Evolutionary conservation across 192 early-diverging fungal genomes (phyloP).

Genomic region (Thamnidium elegans): DNA sequence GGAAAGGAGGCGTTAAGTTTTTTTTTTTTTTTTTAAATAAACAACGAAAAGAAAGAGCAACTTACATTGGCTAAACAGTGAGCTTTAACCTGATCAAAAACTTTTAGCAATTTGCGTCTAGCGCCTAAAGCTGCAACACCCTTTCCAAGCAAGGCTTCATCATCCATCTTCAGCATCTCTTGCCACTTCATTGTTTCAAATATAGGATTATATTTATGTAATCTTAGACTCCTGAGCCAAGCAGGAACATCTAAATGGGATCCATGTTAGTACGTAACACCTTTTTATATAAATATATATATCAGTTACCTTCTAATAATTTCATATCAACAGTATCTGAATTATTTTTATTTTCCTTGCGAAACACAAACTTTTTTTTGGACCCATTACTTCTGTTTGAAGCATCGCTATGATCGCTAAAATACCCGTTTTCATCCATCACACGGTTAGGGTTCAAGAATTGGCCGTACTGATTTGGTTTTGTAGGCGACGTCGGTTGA

Average conservation of each 20-base stretch:
- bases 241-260: constrained; percentile 73
- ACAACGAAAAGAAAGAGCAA: too few species aligned
- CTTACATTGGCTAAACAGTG: constrained; percentile 40
- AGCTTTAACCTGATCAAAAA: constrained; percentile 81
- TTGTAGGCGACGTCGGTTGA: not conserved
- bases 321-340: constrained; percentile 75
- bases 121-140: constrained; percentile 94
- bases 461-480: constrained; percentile 35
- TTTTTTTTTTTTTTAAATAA: too few species aligned
- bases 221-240: constrained; percentile 87
- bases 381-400: constrained; percentile 31
- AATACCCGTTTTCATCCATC: constrained; percentile 22
- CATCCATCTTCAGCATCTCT: constrained; percentile 82
- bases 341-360: constrained; percentile 69
- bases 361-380: constrained; percentile 7
- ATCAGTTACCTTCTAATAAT: constrained; percentile 58
- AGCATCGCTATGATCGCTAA: constrained; percentile 38
- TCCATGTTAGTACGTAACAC: not conserved
- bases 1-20: too few species aligned
- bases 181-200: constrained; percentile 90
- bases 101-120: constrained; percentile 93
- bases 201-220: constrained; percentile 94
- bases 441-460: constrained; percentile 30
- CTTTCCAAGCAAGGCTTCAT: constrained; percentile 75
- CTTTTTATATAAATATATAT: not conserved